These are phyloP conservation scores for Fusarium napiforme DNA, from an alignment of 2,329 filamentous ascomycete species.

Conservation along the genomic window DNA sequence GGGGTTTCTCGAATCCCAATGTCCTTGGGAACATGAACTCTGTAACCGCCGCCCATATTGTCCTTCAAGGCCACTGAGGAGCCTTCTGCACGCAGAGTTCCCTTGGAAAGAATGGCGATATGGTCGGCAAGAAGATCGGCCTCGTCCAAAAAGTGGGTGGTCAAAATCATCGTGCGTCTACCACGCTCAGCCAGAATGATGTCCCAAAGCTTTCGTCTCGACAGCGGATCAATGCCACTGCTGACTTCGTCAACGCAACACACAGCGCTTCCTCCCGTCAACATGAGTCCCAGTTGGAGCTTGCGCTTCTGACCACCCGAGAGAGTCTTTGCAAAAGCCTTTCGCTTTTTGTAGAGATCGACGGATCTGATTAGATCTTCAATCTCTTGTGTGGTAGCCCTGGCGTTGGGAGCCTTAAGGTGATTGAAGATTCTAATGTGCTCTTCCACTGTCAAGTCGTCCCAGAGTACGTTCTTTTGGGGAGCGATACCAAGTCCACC, in stretches of 20 bases:
- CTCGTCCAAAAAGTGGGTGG: conserved; percentile 94
- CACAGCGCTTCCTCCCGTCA: conserved; percentile 87
- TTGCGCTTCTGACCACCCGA: conserved; percentile 95
- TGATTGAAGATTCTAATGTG: conserved; percentile 86
- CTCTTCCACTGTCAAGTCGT: conserved; percentile 85
- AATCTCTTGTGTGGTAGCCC: conserved; percentile 69
- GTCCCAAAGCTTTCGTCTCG: conserved; percentile 91
- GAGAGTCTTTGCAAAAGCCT: conserved; percentile 78
- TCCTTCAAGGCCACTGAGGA: conserved; percentile 90
- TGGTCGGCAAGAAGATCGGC: conserved; percentile 90
- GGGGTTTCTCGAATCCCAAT: conserved; percentile 59
- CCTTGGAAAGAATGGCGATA: conserved; percentile 88
- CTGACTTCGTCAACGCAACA: conserved; percentile 94
- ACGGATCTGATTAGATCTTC: conserved; percentile 73
- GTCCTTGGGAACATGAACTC: conserved; percentile 77
- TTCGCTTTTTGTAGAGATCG: conserved; percentile 79
- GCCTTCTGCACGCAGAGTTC: conserved; percentile 81
- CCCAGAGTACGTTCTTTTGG: conserved; percentile 95
- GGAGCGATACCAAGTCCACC: conserved; percentile 88
- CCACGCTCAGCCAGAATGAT: conserved; percentile 89
- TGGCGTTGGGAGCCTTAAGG: conserved; percentile 73
- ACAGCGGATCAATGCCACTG: conserved; percentile 87
- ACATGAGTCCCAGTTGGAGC: conserved; percentile 93
- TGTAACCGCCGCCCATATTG: conserved; percentile 83
- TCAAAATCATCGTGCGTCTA: conserved; percentile 83